Evolutionary conservation across 73 alveolate genomes (phyloP), one percentile per base, ranked within the genome.

Genomic region (Paramecium sexaurelia): DNA sequence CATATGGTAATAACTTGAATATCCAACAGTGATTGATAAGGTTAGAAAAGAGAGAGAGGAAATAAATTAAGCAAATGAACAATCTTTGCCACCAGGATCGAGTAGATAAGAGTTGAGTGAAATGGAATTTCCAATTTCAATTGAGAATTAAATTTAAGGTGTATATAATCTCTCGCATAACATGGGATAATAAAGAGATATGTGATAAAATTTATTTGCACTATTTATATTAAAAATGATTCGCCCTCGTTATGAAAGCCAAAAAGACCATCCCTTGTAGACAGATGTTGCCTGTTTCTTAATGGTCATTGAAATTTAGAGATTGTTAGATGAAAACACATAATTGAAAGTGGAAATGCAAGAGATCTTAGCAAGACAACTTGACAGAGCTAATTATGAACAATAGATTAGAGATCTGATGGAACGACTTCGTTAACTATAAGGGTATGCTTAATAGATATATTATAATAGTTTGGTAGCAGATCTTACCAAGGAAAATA

Each of bases 211-310:
- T 51, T 51, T 51, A 51, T 51, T 51, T 51, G 67, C 67, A 51
- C 43, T 61, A 61, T 61, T 61, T 61, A 29, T 61, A 29, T 41
- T 29, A 24, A 51, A n/a, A 29, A 78, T 78, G 90, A 39, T 41
- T n/a, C 68, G 90, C 15, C 90, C 90, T 7, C 45, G 90, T 37
- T 78, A 78, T 43, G 68, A 78, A 43, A 29, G 55, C 55, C 45
- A 78, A 36, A 39, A 78, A 11, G 47, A 45, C 61, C 61, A 78
- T 41, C 71, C 90, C 6, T 39, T 78, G 10, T 15, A 78, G 26
- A 78, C 40, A 20, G 90, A 78, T 39, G 90, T 78, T 32, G 90
- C 90, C 55, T 43, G 68, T 22, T 78, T 78, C 90, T 33, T 78
- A 39, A 45, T 45, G 75, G 40, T 22, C 71, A 39, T 78, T 19